Evolutionary conservation across 2,329 filamentous ascomycete species (phyloP).

Genomic region (Diaporthe citriasiana): DNA sequence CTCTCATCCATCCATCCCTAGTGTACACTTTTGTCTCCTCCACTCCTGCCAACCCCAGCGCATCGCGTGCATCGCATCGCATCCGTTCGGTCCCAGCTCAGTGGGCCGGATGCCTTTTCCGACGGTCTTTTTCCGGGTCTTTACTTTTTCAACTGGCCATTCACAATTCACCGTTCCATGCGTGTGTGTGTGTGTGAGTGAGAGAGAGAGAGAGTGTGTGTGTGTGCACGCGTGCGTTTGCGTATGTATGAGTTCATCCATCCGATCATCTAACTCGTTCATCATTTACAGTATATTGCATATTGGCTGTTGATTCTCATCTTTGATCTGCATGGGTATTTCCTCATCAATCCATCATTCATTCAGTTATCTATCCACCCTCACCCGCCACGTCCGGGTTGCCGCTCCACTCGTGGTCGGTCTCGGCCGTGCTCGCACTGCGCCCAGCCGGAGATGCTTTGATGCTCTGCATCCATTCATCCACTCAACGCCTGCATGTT

Average conservation of each 20-base stretch:
- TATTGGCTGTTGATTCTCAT: conserved; percentile 2
- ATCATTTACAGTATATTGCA: conserved; percentile 3
- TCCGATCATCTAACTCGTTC: neutral
- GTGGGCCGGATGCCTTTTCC: conserved; percentile 21
- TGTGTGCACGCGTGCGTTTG: neutral
- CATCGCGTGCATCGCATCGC: conserved; percentile 6
- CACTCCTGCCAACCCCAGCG: neutral
- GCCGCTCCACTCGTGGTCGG: neutral
- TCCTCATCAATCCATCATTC: conserved; percentile 27
- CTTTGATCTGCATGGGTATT: conserved; percentile 29
- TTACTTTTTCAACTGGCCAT: conserved; percentile 1
- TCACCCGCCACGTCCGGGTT: conserved; percentile 11
- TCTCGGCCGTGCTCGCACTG: conserved; percentile 13
- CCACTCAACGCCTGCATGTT: neutral
- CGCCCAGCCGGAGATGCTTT: neutral
- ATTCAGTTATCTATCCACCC: neutral
- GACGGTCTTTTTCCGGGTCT: conserved; percentile 21
- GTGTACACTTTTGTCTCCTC: neutral
- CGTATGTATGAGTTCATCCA: neutral
- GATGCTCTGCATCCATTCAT: conserved; percentile 29
- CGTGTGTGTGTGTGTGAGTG: neutral
- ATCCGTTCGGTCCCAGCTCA: conserved; percentile 28
- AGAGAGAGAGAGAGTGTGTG: neutral
- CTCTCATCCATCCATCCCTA: neutral
- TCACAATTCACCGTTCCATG: conserved; percentile 2